Evolutionary conservation across 768 basidiomycete genomes (phyloP).

Genomic region (Suillus spraguei): DNA sequence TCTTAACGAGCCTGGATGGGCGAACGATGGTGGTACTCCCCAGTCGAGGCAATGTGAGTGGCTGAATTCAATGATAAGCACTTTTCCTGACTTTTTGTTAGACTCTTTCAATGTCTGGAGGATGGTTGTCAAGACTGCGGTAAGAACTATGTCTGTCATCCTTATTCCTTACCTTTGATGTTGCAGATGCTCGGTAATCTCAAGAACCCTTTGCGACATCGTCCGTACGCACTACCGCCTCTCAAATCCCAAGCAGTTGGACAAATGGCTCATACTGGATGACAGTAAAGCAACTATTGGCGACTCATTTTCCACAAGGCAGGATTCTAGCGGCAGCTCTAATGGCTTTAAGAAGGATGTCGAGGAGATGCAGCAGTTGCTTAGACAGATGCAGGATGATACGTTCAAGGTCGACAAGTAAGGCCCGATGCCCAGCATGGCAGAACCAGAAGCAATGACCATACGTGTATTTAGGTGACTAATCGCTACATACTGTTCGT

Average conservation of each 20-base stretch:
- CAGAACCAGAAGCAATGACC: neutral
- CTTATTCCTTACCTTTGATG: conserved; percentile 12
- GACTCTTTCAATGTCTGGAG: conserved; percentile 92
- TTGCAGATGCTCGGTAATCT: conserved; percentile 82
- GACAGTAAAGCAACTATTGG: conserved; percentile 62
- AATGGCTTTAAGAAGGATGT: conserved; percentile 72
- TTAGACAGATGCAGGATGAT: conserved; percentile 47
- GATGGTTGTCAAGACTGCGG: conserved; percentile 90
- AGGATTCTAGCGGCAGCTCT: conserved; percentile 46
- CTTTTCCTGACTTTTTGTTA: conserved; percentile 33
- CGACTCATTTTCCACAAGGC: conserved; percentile 53
- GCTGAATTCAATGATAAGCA: neutral
- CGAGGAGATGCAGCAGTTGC: conserved; percentile 64
- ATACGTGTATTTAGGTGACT: conserved; percentile 5
- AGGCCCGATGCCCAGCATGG: neutral
- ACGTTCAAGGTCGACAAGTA: conserved; percentile 21
- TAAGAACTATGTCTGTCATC: conserved; percentile 35
- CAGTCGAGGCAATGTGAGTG: conserved; percentile 75
- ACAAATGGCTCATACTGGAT: conserved; percentile 76
- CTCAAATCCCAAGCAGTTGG: conserved; percentile 85
- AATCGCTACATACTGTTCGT: neutral
- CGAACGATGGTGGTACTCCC: conserved; percentile 68
- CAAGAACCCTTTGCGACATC: conserved; percentile 77
- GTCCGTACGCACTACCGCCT: conserved; percentile 88
- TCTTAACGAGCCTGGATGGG: conserved; percentile 92